These are phyloP conservation scores for Ceratobasidium sp. DNA, from an alignment of 1,284 basidiomycete species.

Conservation along the genomic window DNA sequence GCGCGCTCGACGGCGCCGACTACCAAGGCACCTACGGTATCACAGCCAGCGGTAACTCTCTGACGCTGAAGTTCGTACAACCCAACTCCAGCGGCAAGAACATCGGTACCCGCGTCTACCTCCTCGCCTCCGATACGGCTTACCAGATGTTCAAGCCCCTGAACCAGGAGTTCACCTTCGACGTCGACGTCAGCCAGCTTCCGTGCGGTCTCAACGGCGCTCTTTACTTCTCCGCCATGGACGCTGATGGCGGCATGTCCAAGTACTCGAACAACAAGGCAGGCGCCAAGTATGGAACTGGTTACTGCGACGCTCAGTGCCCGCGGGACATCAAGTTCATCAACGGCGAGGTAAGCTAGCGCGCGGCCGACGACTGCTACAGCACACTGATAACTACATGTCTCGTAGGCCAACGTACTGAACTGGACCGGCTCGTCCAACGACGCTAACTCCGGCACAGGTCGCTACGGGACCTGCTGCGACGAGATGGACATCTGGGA, in stretches of 20 bases:
- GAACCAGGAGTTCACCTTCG: conserved; percentile 65
- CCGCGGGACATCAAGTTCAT: conserved; percentile 60
- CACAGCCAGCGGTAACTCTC: conserved; percentile 56
- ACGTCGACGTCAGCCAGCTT: conserved; percentile 63
- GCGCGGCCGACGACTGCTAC: not conserved
- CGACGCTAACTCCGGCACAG: conserved; percentile 43
- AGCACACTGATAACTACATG: not conserved
- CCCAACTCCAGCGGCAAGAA: conserved; percentile 51
- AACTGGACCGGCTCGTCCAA: conserved; percentile 28
- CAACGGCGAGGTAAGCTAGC: conserved; percentile 53
- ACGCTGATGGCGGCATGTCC: conserved; percentile 61
- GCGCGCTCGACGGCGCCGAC: conserved; percentile 66
- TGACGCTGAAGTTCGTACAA: conserved; percentile 61
- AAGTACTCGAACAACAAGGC: conserved; percentile 62
- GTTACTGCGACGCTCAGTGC: conserved; percentile 66
- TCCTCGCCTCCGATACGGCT: conserved; percentile 54
- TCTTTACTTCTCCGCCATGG: conserved; percentile 60
- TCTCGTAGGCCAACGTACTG: conserved; percentile 40
- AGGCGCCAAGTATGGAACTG: conserved; percentile 64
- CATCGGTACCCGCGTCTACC: conserved; percentile 64
- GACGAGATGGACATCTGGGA: conserved; percentile 44
- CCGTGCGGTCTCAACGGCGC: conserved; percentile 65
- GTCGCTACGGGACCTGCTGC: conserved; percentile 42
- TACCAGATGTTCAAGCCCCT: conserved; percentile 62
- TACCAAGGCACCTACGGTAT: conserved; percentile 59